These are phyloP conservation scores for Perilla frutescens DNA, from an alignment of 257 asterid species.

Conservation along the genomic window DNA sequence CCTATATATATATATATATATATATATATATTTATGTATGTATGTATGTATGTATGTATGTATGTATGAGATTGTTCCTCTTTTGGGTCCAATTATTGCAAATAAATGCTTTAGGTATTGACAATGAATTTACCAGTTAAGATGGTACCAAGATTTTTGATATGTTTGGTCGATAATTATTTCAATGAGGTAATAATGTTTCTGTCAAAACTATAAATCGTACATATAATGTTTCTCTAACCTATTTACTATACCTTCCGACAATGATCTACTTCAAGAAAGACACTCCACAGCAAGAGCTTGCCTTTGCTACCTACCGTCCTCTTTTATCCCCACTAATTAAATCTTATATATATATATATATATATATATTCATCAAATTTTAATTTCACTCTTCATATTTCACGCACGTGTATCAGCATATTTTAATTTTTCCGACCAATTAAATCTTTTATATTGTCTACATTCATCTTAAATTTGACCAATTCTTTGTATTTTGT, in stretches of 20 bases:
- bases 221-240: constrained; percentile 26
- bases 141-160: constrained; percentile 32
- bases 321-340: background rate
- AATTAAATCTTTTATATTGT: no score
- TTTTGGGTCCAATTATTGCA: constrained; percentile 16
- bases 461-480: no score
- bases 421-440: no score
- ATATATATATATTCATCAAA: no score
- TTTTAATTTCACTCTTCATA: no score
- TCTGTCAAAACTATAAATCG: constrained; percentile 23
- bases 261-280: constrained; percentile 30
- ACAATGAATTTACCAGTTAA: constrained; percentile 37
- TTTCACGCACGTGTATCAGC: no score
- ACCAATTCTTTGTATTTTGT: no score
- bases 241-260: constrained; percentile 29
- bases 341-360: background rate
- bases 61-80: no score
- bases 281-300: constrained; percentile 5
- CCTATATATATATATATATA: no score
- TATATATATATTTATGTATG: no score
- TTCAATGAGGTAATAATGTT: constrained; percentile 29
- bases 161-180: constrained; percentile 31
- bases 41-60: no score
- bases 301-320: constrained; percentile 1
- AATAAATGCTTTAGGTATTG: constrained; percentile 29